phyloP scores from a whole-genome alignment of 2,329 filamentous ascomycete genomes.

The Beauveria caledonica region DNA sequence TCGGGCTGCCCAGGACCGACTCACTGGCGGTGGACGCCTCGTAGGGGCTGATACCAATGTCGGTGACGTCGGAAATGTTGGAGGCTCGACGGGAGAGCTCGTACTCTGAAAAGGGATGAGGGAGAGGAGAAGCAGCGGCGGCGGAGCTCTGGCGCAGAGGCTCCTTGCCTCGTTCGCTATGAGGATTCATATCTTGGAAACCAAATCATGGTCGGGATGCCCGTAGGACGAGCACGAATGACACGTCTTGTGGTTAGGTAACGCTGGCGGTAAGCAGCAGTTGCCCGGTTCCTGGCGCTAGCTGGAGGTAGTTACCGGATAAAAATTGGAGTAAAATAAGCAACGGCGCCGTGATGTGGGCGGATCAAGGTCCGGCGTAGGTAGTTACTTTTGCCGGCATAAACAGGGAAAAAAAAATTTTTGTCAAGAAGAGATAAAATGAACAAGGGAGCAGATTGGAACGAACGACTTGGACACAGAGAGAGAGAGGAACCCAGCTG shows the following conservation, averaged over 20 bases:
- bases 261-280: neutral
- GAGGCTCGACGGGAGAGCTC: conserved; percentile 25
- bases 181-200: conserved; percentile 22
- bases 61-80: conserved; percentile 26
- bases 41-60: conserved; percentile 20
- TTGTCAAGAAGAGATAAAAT: neutral
- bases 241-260: neutral
- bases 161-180: conserved; percentile 23
- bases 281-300: neutral
- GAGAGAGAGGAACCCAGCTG: neutral
- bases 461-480: neutral
- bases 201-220: conserved; percentile 17
- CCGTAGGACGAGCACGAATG: neutral
- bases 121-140: neutral
- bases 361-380: neutral
- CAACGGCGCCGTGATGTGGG: neutral
- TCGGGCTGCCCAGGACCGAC: conserved; percentile 12
- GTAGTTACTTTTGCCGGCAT: no score
- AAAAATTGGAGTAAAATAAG: neutral
- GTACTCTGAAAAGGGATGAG: conserved; percentile 3
- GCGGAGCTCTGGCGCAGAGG: conserved; percentile 17
- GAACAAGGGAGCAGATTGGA: neutral
- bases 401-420: neutral
- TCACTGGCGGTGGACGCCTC: conserved; percentile 15
- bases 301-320: neutral